Base-by-base conservation (phyloP, 257 asterid species). In the Penstemon barbatus region DNA sequence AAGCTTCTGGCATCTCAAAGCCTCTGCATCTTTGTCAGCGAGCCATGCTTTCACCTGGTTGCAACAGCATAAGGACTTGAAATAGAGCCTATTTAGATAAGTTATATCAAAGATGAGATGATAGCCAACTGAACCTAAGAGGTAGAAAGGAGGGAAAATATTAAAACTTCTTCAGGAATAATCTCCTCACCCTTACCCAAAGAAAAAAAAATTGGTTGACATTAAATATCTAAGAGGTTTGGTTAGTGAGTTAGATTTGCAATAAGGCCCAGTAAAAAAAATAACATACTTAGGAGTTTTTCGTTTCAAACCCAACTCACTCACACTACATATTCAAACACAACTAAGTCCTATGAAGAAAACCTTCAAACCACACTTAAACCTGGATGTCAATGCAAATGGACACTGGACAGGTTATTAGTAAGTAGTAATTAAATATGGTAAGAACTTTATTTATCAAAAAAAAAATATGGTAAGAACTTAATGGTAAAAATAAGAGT, bases 1-100 rank as follows among this genome's bases (percentile, higher is more conserved):
- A 80, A 91, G 87, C 81, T 89, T 87, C 66, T 95, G 96, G 76
- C 91, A 87, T 77, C 94, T 91, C 78, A 91, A 87, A 75, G 99
- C 93, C 84, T 91, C 99, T 11, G 87, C 95, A 80, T 95, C 97
- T 83, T 95, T 87, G 79, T 86, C 89, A 10, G 97, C 92, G 36
- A 89, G 70, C 97, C 98, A 89, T 68, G 96, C 89, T 77, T 89
- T 95, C 73, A 91, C 91, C 99, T 95, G 76, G 64, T 77, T 40
- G 74, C 56, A 75, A 67, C 71, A 74, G 78, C 65, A 84, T 4
- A 65, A 44, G 5, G 9, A 61, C 15, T 63, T 53, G 67, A 44
- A 45, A 49, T 33, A 25, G 12, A 8, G 63, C 9, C 53, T 44
- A 64, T 12, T 50, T 43, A 33, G 45, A 40, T 19, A 33, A 60